Evolutionary conservation across 1,139 yeast species (phyloP).

Genomic region (Debaryomycetaceae sp.): DNA sequence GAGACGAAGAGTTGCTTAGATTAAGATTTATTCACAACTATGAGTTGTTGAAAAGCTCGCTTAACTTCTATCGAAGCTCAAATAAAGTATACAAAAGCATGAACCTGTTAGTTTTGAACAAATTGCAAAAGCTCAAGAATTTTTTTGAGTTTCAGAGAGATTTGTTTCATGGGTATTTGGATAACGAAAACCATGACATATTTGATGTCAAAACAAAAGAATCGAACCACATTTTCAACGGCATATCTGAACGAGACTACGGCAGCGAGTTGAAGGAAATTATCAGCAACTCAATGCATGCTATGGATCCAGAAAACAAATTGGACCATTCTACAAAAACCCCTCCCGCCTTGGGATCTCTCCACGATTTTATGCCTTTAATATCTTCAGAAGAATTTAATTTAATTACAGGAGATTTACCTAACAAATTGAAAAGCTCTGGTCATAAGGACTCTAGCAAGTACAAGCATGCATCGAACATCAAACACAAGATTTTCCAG

Average conservation of each 20-base stretch:
- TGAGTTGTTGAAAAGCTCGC: constrained; percentile 31
- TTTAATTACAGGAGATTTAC: constrained; percentile 39
- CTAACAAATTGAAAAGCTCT: constrained; percentile 19
- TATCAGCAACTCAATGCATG: constrained; percentile 11
- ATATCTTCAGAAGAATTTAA: constrained; percentile 36
- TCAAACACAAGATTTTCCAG: constrained; percentile 42
- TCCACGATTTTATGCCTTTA: constrained; percentile 45
- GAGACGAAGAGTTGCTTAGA: constrained; percentile 37
- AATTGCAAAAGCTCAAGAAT: constrained; percentile 37
- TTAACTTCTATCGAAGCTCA: constrained; percentile 37
- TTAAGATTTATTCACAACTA: constrained; percentile 33
- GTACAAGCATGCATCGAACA: constrained; percentile 9
- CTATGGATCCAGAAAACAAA: not conserved
- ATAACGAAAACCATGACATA: constrained; percentile 15
- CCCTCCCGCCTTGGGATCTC: constrained; percentile 10
- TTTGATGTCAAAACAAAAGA: constrained; percentile 37
- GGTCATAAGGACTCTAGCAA: constrained; percentile 17
- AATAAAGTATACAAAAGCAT: constrained; percentile 34
- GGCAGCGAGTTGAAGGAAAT: constrained; percentile 25
- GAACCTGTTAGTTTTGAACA: constrained; percentile 28
- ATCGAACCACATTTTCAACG: constrained; percentile 31
- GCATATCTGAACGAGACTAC: constrained; percentile 29
- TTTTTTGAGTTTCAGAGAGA: constrained; percentile 39
- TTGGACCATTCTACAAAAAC: not conserved
- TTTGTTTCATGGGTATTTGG: constrained; percentile 23